These are phyloP conservation scores for Aspergillus spinulosporus DNA, from an alignment of 2,329 filamentous ascomycete species.

Conservation along the genomic window DNA sequence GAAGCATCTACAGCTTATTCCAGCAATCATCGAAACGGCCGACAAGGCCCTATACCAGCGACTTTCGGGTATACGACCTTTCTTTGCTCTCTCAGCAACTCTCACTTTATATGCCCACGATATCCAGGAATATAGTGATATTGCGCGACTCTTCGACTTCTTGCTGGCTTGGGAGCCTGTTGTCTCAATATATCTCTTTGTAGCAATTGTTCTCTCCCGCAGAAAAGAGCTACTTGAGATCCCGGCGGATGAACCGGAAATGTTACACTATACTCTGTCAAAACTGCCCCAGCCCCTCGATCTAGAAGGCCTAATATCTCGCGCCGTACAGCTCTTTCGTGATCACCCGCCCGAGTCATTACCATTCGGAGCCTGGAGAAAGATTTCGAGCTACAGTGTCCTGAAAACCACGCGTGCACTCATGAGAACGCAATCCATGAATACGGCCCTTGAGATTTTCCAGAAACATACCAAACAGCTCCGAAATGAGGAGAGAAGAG, in stretches of 20 bases:
- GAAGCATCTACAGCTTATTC: conserved; percentile 82
- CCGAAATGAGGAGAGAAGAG: conserved; percentile 61
- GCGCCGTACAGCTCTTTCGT: conserved; percentile 64
- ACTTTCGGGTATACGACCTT: conserved; percentile 76
- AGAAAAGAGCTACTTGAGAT: conserved; percentile 82
- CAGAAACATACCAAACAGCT: conserved; percentile 71
- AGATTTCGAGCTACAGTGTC: conserved; percentile 73
- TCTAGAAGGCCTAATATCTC: conserved; percentile 72
- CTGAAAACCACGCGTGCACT: conserved; percentile 74
- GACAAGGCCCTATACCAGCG: conserved; percentile 73
- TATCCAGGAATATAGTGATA: conserved; percentile 84
- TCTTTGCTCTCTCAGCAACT: conserved; percentile 89
- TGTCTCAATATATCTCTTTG: conserved; percentile 88
- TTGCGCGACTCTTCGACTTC: conserved; percentile 88
- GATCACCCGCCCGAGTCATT: conserved; percentile 71
- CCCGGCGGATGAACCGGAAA: conserved; percentile 77
- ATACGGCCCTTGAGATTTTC: conserved; percentile 69
- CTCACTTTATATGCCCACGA: conserved; percentile 97
- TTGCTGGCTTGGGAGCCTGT: conserved; percentile 84
- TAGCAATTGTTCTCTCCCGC: conserved; percentile 78
- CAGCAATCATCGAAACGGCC: conserved; percentile 71
- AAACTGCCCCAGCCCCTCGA: conserved; percentile 81
- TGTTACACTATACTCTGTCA: conserved; percentile 83
- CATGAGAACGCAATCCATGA: conserved; percentile 58
- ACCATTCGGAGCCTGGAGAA: conserved; percentile 63